These are phyloP conservation scores for Talaromyces sp. DNA, from an alignment of 2,329 filamentous ascomycete species.

Conservation along the genomic window DNA sequence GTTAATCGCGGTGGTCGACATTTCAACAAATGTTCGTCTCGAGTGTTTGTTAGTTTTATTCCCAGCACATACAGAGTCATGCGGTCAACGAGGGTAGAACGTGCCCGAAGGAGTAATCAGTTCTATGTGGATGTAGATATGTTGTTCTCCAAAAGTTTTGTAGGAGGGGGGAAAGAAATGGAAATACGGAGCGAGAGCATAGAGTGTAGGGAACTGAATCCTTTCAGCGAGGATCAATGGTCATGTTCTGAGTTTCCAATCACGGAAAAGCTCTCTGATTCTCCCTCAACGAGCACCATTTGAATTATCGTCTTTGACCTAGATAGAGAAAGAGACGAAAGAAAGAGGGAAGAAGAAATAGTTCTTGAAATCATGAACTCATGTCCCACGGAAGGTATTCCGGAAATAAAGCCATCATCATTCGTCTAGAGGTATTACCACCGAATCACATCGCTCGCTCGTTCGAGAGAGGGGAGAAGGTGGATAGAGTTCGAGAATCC, in stretches of 20 bases:
- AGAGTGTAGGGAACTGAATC: not conserved
- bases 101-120: too few relatives aligned
- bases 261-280: too few relatives aligned
- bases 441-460: not conserved
- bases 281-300: too few relatives aligned
- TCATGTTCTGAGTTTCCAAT: not conserved
- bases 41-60: slow-evolving; percentile 8
- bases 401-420: not conserved
- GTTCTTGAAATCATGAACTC: not conserved
- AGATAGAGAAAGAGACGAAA: not conserved
- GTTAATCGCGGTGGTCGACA: slow-evolving; percentile 9
- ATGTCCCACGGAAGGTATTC: not conserved
- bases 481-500: not conserved
- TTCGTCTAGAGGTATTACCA: not conserved
- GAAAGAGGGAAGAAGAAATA: not conserved
- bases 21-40: slow-evolving; percentile 11
- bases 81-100: not conserved
- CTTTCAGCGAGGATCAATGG: not conserved
- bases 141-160: too few relatives aligned
- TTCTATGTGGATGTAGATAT: too few relatives aligned
- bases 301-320: too few relatives aligned
- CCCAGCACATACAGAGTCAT: slow-evolving; percentile 8
- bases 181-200: too few relatives aligned
- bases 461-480: not conserved
- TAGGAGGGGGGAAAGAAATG: not conserved